Conservation (phyloP, 768 basidiomycete genomes). For the Russula abietina region DNA sequence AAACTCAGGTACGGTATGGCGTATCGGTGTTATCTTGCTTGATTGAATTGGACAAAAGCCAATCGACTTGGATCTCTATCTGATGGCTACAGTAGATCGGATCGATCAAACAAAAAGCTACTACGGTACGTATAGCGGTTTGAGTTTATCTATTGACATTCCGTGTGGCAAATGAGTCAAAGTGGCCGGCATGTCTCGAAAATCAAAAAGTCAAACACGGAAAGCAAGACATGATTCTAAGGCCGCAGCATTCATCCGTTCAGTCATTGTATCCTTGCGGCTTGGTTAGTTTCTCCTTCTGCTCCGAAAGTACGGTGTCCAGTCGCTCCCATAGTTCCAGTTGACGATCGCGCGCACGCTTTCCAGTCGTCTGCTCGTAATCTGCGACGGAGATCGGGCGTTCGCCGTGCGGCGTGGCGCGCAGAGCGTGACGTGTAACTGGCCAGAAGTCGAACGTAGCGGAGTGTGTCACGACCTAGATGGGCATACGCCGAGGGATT, state of each 20-base stretch:
- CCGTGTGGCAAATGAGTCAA: background rate
- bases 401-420: slow-evolving; percentile 78
- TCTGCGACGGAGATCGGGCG: slow-evolving; percentile 68
- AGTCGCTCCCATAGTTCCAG: slow-evolving; percentile 65
- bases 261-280: slow-evolving; percentile 59
- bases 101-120: slow-evolving; percentile 11
- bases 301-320: slow-evolving; percentile 42
- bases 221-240: background rate
- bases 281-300: slow-evolving; percentile 33
- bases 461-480: slow-evolving; percentile 64
- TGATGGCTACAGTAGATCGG: background rate
- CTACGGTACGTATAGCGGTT: background rate
- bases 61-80: slow-evolving; percentile 13
- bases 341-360: slow-evolving; percentile 66
- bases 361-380: slow-evolving; percentile 59
- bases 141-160: background rate
- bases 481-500: background rate
- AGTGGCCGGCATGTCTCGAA: background rate
- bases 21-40: background rate
- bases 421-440: slow-evolving; percentile 66
- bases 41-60: slow-evolving; percentile 2
- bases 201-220: background rate
- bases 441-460: slow-evolving; percentile 85
- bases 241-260: background rate
- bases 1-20: background rate